Base-by-base conservation (phyloP, 768 basidiomycete species). In the Russula vinacea region DNA sequence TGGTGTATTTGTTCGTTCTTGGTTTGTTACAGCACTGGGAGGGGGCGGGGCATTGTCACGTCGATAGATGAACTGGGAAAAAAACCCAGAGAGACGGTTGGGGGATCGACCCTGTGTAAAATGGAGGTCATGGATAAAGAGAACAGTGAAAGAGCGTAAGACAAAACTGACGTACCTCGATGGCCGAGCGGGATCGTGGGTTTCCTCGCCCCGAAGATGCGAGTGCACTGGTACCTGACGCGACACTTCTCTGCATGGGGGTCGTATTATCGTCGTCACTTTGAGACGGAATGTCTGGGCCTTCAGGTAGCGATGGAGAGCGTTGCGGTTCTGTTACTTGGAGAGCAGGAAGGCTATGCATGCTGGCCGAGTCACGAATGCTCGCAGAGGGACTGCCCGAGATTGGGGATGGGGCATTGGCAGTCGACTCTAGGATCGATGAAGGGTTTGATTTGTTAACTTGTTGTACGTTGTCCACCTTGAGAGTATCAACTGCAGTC, bases 11-110 rank as follows among this genome's bases (percentile, higher is more conserved):
- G 66, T 62, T 2, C 68, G 67, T 42, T 73, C 72, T 17, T 68
- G 61, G 1, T 69, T 56, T 14, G 67, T 51, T 45, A 52, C 19
- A 17, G 61, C 42, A 57, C 54, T 39, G 19, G 69, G 60, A 16
- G 73, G 49, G 4, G 73, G 67, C 3, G 77, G 70, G 16, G 74
- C 68, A 45, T 74, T 76, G 58, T 91, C 88, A 55, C 88, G 82
- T 61, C 90, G 84, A 71, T 88, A 85, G 7, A 93, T 89, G 62
- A 93, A 80, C 69, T 83, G 84, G 17, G 83, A 87, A 73, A 92
- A 86, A 75, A 93, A 93, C n/a, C 91, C 91, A 29, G 92, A 93
- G 35, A 93, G 78, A 33, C 91, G 82, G 71, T 86, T 90, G 32
- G 87, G 80, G 44, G 86, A 76, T 62, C 90, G 86, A 64, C 75